Conservation (phyloP, 805 yeast genomes). For the Maudiozyma serrabonitensis region DNA sequence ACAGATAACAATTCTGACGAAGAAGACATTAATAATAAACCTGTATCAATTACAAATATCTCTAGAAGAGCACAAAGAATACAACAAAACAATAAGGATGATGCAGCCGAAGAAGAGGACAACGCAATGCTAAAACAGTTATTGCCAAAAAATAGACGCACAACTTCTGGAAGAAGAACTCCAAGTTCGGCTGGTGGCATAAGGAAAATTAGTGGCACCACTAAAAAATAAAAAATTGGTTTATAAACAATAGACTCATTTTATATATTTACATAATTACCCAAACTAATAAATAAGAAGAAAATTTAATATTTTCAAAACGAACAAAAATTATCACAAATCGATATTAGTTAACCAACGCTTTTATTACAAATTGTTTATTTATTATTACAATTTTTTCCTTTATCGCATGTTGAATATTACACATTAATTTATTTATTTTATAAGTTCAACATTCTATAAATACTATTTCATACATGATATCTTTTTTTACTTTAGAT, state of each 20-base stretch:
- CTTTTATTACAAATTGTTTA: not conserved
- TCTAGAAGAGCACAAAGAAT: slow-evolving; percentile 6
- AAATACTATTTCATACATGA: not conserved
- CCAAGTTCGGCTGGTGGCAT: slow-evolving; percentile 27
- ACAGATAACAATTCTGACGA: slow-evolving; percentile 12
- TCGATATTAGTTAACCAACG: too few species aligned
- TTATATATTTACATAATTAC: too few species aligned
- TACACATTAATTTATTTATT: too few species aligned
- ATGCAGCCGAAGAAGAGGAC: slow-evolving; percentile 3
- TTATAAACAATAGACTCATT: too few species aligned
- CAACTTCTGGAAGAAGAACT: slow-evolving; percentile 26
- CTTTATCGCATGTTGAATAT: not conserved
- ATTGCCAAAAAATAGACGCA: slow-evolving; percentile 25
- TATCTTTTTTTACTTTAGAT: too few species aligned
- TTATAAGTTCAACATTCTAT: not conserved
- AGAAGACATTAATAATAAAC: slow-evolving; percentile 14
- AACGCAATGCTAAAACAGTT: slow-evolving; percentile 21
- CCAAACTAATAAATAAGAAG: too few species aligned
- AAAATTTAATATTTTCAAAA: too few species aligned
- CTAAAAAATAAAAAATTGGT: slow-evolving; percentile 11
- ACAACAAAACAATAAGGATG: not conserved
- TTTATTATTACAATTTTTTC: not conserved
- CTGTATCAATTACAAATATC: slow-evolving; percentile 13
- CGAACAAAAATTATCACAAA: too few species aligned
- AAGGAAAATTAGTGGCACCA: slow-evolving; percentile 28